Evolutionary conservation across 116 monocot species (phyloP).

Genomic region (Posidonia oceanica): DNA sequence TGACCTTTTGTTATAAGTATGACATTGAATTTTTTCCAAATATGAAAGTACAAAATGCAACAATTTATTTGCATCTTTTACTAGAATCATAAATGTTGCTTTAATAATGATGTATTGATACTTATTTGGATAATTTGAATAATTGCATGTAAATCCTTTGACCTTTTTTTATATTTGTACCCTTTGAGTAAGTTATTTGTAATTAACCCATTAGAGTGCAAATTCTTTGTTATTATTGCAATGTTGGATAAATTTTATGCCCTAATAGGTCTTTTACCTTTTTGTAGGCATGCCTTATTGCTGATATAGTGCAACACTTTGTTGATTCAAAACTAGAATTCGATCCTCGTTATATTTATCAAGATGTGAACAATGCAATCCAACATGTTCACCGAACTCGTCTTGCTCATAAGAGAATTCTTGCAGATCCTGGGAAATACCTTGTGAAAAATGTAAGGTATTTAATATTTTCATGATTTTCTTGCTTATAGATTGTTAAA

Average conservation of each 20-base stretch:
- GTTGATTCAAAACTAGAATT: conserved; percentile 86
- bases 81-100: no score
- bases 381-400: conserved; percentile 85
- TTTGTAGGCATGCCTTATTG: conserved; percentile 89
- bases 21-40: no score
- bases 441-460: conserved; percentile 76
- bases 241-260: neutral
- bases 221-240: neutral
- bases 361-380: conserved; percentile 91
- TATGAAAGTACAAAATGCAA: no score
- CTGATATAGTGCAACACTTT: conserved; percentile 91
- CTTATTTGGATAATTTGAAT: no score
- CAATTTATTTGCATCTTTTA: no score
- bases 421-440: conserved; percentile 75
- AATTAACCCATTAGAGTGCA: neutral
- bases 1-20: no score
- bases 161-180: neutral
- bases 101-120: no score
- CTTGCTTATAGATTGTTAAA: neutral
- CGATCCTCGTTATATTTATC: conserved; percentile 89
- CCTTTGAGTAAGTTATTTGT: neutral
- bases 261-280: conserved; percentile 1
- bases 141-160: no score
- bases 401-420: conserved; percentile 57
- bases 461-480: neutral